Conservation (phyloP, 345 rosid species). For the Gynandropsis gynandra region DNA sequence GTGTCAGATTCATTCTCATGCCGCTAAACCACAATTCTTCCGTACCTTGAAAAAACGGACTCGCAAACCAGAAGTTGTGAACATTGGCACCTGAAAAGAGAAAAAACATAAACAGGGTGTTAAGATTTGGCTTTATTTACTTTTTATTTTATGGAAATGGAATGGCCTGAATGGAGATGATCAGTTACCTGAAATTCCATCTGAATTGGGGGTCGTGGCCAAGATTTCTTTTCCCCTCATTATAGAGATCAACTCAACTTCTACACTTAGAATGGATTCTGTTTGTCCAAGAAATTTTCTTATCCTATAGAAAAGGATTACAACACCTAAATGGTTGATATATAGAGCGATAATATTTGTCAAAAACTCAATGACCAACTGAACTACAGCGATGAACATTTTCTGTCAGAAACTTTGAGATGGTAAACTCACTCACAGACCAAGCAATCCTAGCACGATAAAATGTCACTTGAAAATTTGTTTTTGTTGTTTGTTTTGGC, state of each 20-base stretch:
- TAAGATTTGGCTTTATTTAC: too few relatives aligned
- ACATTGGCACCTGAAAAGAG: constrained; percentile 82
- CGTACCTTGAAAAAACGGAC: too few relatives aligned
- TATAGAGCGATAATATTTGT: too few relatives aligned
- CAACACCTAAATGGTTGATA: not conserved
- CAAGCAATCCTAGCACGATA: constrained; percentile 78
- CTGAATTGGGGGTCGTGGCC: too few relatives aligned
- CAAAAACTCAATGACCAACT: too few relatives aligned
- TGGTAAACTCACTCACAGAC: constrained; percentile 68
- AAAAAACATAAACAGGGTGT: too few relatives aligned
- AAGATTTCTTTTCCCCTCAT: constrained; percentile 68
- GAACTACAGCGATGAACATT: not conserved
- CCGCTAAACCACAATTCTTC: too few relatives aligned
- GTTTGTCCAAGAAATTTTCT: constrained; percentile 84
- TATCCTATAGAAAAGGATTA: constrained; percentile 35
- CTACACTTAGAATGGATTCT: constrained; percentile 80
- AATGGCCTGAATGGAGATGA: not conserved
- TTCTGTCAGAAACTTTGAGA: too few relatives aligned
- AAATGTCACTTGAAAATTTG: constrained; percentile 75
- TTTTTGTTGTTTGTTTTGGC: too few relatives aligned
- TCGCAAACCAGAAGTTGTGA: too few relatives aligned
- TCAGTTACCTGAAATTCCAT: constrained; percentile 65
- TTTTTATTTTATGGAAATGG: too few relatives aligned
- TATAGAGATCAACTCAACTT: constrained; percentile 72
- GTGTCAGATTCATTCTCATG: too few relatives aligned